These are phyloP conservation scores for Lotus japonicus DNA, from an alignment of 306 rosid species.

Conservation along the genomic window DNA sequence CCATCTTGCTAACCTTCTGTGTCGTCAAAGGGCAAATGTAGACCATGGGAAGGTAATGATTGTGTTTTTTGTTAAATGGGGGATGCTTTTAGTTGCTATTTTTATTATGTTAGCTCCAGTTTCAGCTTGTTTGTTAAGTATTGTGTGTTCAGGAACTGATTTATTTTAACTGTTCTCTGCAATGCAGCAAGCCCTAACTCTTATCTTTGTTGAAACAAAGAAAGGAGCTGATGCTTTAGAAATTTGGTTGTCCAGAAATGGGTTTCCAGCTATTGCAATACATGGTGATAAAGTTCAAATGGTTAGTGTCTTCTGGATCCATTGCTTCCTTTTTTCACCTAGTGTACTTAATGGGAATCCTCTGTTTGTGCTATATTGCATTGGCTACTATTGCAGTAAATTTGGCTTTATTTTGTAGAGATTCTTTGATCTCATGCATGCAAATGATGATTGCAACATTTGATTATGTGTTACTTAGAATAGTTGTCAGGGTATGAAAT, in stretches of 20 bases:
- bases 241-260: conserved; percentile 53
- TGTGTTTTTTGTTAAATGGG: neutral
- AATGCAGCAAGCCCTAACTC: conserved; percentile 68
- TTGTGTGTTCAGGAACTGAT: neutral
- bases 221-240: conserved; percentile 89
- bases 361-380: neutral
- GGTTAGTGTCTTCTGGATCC: conserved; percentile 29
- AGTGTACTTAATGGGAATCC: neutral
- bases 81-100: neutral
- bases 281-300: conserved; percentile 93
- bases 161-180: neutral
- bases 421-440: neutral
- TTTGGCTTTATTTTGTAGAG: neutral
- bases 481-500: neutral
- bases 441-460: neutral
- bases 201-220: conserved; percentile 95
- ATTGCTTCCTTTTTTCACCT: neutral
- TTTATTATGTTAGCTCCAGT: neutral
- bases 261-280: conserved; percentile 87
- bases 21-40: too few relatives aligned
- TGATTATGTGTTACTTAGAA: neutral
- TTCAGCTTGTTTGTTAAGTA: neutral
- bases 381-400: neutral
- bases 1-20: conserved; percentile 64
- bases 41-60: conserved; percentile 57